Conservation (phyloP, 768 basidiomycete genomes). For the Lactifluus echinatus region DNA sequence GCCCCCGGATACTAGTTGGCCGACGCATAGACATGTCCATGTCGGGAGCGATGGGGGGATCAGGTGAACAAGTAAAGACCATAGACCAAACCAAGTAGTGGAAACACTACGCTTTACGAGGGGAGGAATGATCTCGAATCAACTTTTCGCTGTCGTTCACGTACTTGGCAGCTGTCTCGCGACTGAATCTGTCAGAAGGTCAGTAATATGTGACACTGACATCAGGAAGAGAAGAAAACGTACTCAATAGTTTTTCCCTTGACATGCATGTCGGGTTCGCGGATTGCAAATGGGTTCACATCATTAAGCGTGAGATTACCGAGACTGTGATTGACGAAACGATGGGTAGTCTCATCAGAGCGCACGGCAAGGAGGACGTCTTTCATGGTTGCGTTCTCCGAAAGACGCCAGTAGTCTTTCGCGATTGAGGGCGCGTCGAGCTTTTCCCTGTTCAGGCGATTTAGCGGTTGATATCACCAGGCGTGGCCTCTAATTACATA, state of each 20-base stretch:
- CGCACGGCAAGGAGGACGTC: slow-evolving; percentile 90
- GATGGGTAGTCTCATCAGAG: slow-evolving; percentile 87
- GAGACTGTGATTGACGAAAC: slow-evolving; percentile 93
- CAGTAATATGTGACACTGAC: slow-evolving; percentile 8
- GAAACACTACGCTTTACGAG: background rate
- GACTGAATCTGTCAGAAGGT: slow-evolving; percentile 8
- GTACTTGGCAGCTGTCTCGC: slow-evolving; percentile 12
- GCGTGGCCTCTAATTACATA: slow-evolving; percentile 22
- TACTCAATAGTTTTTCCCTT: slow-evolving; percentile 73
- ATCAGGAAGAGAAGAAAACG: background rate
- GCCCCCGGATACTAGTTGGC: background rate
- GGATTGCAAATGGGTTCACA: slow-evolving; percentile 83
- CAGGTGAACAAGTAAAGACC: background rate
- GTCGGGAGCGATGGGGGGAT: background rate
- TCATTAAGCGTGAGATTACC: slow-evolving; percentile 78
- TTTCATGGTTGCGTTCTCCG: slow-evolving; percentile 61
- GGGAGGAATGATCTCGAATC: slow-evolving; percentile 3
- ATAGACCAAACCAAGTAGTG: background rate
- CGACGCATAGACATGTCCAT: background rate
- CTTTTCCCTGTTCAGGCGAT: slow-evolving; percentile 40
- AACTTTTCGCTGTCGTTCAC: slow-evolving; percentile 9
- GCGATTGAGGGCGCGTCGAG: slow-evolving; percentile 79
- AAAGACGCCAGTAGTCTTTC: slow-evolving; percentile 90
- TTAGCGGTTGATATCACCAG: background rate
- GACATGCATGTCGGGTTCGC: slow-evolving; percentile 78